Evolutionary conservation across 2,329 filamentous ascomycete species (phyloP).

Genomic region (Xylaria sp.): DNA sequence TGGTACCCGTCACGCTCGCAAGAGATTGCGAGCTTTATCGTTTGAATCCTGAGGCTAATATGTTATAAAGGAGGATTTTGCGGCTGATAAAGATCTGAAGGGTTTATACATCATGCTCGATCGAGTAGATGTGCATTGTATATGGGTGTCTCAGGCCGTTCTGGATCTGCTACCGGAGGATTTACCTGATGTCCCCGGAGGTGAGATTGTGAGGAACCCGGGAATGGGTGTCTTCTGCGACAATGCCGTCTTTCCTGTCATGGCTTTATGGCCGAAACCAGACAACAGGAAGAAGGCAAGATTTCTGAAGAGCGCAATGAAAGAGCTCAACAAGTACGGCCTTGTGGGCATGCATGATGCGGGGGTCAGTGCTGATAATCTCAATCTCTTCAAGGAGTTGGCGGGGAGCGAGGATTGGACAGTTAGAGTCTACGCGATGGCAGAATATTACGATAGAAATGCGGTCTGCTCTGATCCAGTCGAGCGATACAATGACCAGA

Average conservation of each 20-base stretch:
- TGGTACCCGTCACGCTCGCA: constrained; percentile 6
- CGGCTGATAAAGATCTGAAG: constrained; percentile 61
- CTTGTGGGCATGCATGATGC: constrained; percentile 77
- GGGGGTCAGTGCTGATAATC: constrained; percentile 66
- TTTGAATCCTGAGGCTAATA: constrained; percentile 35
- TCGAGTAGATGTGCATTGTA: constrained; percentile 75
- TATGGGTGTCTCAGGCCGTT: constrained; percentile 74
- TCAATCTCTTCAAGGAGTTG: constrained; percentile 66
- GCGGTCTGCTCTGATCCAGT: constrained; percentile 69
- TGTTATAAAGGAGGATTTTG: constrained; percentile 62
- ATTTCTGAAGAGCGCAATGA: constrained; percentile 70
- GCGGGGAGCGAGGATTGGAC: constrained; percentile 65
- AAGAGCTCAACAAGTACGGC: constrained; percentile 70
- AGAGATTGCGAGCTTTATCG: constrained; percentile 27
- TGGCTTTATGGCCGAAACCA: constrained; percentile 67
- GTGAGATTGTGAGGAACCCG: constrained; percentile 70
- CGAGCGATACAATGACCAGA: constrained; percentile 55
- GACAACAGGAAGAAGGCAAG: constrained; percentile 61
- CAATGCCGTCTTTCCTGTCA: constrained; percentile 74
- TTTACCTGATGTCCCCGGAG: constrained; percentile 67
- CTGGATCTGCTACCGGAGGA: constrained; percentile 68
- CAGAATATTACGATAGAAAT: constrained; percentile 73
- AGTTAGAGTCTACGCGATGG: constrained; percentile 74
- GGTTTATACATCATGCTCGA: constrained; percentile 75
- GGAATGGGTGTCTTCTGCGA: constrained; percentile 78